Evolutionary conservation across 2,329 filamentous ascomycete species (phyloP).

Genomic region (Colletotrichum truncatum): DNA sequence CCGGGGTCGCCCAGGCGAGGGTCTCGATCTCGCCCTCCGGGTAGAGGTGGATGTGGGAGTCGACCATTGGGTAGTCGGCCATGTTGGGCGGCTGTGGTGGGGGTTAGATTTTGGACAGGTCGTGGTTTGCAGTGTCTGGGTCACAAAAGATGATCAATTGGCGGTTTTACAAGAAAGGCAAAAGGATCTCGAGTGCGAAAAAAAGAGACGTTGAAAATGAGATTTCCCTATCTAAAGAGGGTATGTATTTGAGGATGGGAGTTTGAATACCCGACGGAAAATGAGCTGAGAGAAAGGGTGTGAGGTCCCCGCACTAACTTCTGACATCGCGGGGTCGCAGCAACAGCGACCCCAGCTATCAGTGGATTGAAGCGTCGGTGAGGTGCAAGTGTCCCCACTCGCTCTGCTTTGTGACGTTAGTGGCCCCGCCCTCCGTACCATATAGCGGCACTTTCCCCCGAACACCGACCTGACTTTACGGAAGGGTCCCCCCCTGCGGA

Average conservation of each 20-base stretch:
- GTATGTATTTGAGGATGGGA: neutral
- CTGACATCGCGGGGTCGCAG: slow-evolving; percentile 21
- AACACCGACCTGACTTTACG: slow-evolving; percentile 6
- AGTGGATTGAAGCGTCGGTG: neutral
- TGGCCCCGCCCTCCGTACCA: slow-evolving; percentile 15
- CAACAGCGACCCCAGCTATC: neutral
- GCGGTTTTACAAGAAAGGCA: neutral
- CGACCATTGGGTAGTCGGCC: slow-evolving; percentile 72
- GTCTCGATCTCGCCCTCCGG: slow-evolving; percentile 72
- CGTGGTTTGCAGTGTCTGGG: neutral
- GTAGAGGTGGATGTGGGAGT: slow-evolving; percentile 93
- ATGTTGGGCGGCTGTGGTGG: slow-evolving; percentile 25
- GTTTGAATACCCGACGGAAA: neutral
- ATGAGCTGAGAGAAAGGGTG: neutral
- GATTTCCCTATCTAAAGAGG: neutral
- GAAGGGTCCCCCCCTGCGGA: neutral
- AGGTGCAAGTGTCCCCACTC: neutral
- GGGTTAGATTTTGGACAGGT: neutral
- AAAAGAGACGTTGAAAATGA: neutral
- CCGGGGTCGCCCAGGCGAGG: slow-evolving; percentile 74
- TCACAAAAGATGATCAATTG: neutral
- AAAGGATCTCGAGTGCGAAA: neutral
- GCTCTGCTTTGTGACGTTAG: slow-evolving; percentile 15
- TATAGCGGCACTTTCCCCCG: slow-evolving; percentile 25
- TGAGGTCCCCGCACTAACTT: slow-evolving; percentile 27